Conservation (phyloP, 1,284 basidiomycete genomes). For the Termitomyces sp. region DNA sequence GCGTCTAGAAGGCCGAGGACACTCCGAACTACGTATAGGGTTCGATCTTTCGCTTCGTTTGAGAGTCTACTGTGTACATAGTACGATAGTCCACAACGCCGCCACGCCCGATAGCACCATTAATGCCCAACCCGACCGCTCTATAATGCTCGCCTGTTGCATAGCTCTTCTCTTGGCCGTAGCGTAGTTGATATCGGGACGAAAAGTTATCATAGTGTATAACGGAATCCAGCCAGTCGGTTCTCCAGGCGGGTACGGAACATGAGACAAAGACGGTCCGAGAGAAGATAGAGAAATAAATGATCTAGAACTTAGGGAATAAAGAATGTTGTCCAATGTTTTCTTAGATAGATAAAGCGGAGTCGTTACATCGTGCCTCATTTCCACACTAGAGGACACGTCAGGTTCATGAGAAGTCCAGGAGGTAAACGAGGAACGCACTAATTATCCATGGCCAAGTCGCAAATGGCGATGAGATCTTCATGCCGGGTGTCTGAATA, state of each 20-base stretch:
- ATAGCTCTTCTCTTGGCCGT: conserved; percentile 59
- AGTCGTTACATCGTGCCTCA: conserved; percentile 89
- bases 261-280: conserved; percentile 35
- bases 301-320: conserved; percentile 49
- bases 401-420: conserved; percentile 14
- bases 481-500: conserved; percentile 82
- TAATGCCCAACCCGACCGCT: conserved; percentile 39
- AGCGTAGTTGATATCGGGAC: conserved; percentile 88
- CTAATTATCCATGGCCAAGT: conserved; percentile 96
- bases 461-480: conserved; percentile 86
- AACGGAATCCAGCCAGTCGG: conserved; percentile 84
- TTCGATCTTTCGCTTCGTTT: conserved; percentile 28
- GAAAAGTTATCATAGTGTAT: conserved; percentile 97
- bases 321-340: conserved; percentile 74
- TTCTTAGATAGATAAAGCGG: conserved; percentile 79
- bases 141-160: conserved; percentile 53
- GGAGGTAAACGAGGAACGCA: conserved; percentile 26
- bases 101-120: conserved; percentile 39
- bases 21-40: conserved; percentile 28
- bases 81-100: conserved; percentile 36
- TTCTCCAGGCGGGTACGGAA: conserved; percentile 49
- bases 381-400: conserved; percentile 65
- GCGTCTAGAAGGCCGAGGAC: conserved; percentile 23
- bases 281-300: conserved; percentile 37
- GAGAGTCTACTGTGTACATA: conserved; percentile 22